Evolutionary conservation across 192 early-diverging fungal genomes (phyloP), one percentile per base, ranked within the genome.

Genomic region (Backusella tarrabulga): DNA sequence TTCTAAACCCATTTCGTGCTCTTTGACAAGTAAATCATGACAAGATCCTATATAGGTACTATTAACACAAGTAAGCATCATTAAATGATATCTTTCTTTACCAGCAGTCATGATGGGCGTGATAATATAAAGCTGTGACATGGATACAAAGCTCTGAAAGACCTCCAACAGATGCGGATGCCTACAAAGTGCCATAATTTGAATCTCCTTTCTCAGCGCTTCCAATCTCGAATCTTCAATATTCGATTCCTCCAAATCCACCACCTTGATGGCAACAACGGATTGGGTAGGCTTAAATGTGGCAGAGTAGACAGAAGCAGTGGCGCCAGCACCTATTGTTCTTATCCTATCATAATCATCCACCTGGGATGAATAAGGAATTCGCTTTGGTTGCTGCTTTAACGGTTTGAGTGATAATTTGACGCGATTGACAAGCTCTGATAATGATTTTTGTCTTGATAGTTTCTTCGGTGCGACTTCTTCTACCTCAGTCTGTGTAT

Each of bases 81-180:
- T 9, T 38, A 9, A 38, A 54, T 52, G n/a, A 52, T 23, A 3
- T 56, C 19, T 19, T 32, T 50, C 3, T 19, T 72, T 69, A 77
- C 80, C 80, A 50, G 80, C 80, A 41, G 80, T 72, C 80, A 82
- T 82, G 54, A 78, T 74, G 8, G 80, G 80, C 1, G 76, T 82
- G 6, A 82, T 68, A 35, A 82, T 82, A 56, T 75, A 78, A n/a
- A 82, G 63, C 14, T 75, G 32, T 19, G 80, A 82, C 14, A n/a
- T 60, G 11, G 34, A 70, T 14, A 78, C 74, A 73, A 82, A 82
- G 60, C 80, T 82, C 40, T 78, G 76, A 34, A 71, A 56, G 8
- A 82, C 74, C 23, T 77, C 72, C 12, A 82, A 50, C 14, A 82
- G n/a, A 68, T 82, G 73, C 12, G 38, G 68, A 34, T 82, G 80